Base-by-base conservation (phyloP, 805 yeast genomes). In the Wickerhamiella dianesei region DNA sequence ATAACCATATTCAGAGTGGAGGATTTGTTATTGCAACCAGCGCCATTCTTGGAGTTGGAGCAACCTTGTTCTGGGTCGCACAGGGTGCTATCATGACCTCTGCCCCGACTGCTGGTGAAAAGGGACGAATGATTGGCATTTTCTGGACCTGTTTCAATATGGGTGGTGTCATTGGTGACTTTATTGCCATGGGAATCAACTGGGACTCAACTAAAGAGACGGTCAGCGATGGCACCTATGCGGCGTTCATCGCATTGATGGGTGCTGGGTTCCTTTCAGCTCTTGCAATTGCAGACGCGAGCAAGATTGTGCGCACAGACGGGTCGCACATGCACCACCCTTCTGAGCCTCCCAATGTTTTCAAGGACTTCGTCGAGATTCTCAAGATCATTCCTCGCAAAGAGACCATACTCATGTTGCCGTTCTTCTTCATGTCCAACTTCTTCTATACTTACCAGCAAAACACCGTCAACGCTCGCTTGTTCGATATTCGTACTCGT, bases 361-460 rank as follows among this genome's bases (percentile, higher is more conserved):
- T 75, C 40, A 48, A 53, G 14, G 74, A 66, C 41, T 64, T 75
- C 54, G 59, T 58, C 50, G 55, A 56, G 40, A 60, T 68, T 43
- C 63, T 73, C 50, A 57, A 54, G 46, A 52, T 50, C 20, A 72
- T 71, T 54, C 74, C 74, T 43, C 65, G 52, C 25, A 49, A 49
- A 45, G 52, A 62, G 58, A 71, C 77, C 44, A 56, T 70, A 43
- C 59, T 72, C 21, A 55, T 76, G 59, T 72, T 78, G 68, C 82
- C 82, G 40, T 70, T 75, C 74, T 77, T 77, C 59, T 72, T 74
- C 53, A 69, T 79, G 22, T 74, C 82, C 35, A 77, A 77, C 65
- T 77, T 78, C 78, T 77, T 76, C 65, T 76, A 76, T 67, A 74
- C 81, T 41, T 77, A 77, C 61, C 80, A 77, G 62, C 76, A 74